phyloP scores from a whole-genome alignment of 768 basidiomycete species.

The Sarcodon aspratus region DNA sequence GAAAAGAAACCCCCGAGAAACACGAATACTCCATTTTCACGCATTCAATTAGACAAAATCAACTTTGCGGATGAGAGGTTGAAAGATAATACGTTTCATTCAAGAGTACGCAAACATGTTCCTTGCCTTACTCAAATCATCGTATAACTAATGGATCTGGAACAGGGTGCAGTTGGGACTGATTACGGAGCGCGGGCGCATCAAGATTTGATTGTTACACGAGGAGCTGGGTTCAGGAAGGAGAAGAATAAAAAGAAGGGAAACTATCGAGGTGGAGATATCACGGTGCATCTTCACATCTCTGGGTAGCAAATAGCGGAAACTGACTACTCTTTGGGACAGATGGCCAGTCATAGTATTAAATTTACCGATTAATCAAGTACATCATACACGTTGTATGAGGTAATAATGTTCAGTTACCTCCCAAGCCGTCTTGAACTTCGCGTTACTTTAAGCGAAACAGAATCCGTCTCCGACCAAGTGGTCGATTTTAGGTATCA shows the following conservation, averaged over 20 bases:
- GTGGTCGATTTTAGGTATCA: too few relatives aligned
- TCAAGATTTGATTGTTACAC: slow-evolving; percentile 82
- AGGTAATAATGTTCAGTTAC: not conserved
- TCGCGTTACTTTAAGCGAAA: too few relatives aligned
- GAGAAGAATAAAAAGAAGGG: slow-evolving; percentile 99
- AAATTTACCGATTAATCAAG: slow-evolving; percentile 49
- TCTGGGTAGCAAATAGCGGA: not conserved
- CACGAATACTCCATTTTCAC: slow-evolving; percentile 62
- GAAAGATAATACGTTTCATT: slow-evolving; percentile 70
- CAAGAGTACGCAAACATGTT: slow-evolving; percentile 42
- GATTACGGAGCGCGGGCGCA: slow-evolving; percentile 88
- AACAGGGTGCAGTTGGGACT: slow-evolving; percentile 46
- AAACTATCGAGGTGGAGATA: slow-evolving; percentile 89
- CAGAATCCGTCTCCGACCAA: too few relatives aligned
- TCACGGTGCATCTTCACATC: slow-evolving; percentile 50
- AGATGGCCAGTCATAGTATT: slow-evolving; percentile 82
- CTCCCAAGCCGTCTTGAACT: too few relatives aligned
- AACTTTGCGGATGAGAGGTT: slow-evolving; percentile 32
- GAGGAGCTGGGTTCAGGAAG: slow-evolving; percentile 92
- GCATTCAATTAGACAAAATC: slow-evolving; percentile 61
- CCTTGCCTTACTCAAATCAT: slow-evolving; percentile 1
- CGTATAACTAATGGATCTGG: slow-evolving; percentile 1
- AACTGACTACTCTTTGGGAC: slow-evolving; percentile 1
- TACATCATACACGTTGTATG: too few relatives aligned
- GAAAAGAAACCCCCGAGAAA: slow-evolving; percentile 18